Conservation (phyloP, 805 yeast genomes). For the Suhomyces sp. region DNA sequence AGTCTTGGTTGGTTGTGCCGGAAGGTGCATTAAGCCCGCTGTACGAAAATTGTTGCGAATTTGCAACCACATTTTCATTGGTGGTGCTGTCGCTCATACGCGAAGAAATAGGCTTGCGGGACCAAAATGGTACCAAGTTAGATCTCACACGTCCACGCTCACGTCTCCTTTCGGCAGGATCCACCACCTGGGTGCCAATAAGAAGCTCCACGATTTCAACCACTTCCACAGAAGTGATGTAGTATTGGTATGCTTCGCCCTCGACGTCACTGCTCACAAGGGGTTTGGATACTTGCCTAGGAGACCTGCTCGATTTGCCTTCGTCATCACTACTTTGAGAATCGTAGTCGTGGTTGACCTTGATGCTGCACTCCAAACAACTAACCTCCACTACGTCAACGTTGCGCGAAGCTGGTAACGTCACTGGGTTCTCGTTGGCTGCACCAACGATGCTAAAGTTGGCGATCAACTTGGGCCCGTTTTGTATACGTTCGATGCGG, state of each 20-base stretch:
- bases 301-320: constrained; percentile 5
- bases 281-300: constrained; percentile 1
- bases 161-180: constrained; percentile 51
- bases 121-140: constrained; percentile 67
- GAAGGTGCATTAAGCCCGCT: background rate
- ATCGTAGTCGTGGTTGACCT: constrained; percentile 25
- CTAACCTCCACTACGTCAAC: constrained; percentile 55
- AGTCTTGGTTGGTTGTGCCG: constrained; percentile 27
- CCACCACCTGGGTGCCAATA: constrained; percentile 47
- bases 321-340: constrained; percentile 25
- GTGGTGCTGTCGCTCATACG: constrained; percentile 26
- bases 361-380: constrained; percentile 47
- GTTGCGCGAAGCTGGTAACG: constrained; percentile 33
- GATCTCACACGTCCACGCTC: constrained; percentile 67
- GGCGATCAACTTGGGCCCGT: constrained; percentile 45
- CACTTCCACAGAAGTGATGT: constrained; percentile 66
- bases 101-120: constrained; percentile 54
- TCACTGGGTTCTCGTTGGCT: constrained; percentile 45
- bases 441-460: constrained; percentile 51
- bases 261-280: constrained; percentile 17
- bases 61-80: constrained; percentile 1
- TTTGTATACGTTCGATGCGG: constrained; percentile 54
- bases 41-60: constrained; percentile 2
- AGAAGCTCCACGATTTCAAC: constrained; percentile 61
- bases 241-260: constrained; percentile 35